These are phyloP conservation scores for Penicillium cinerascens DNA, from an alignment of 495 filamentous ascomycete genomes.

Conservation along the genomic window DNA sequence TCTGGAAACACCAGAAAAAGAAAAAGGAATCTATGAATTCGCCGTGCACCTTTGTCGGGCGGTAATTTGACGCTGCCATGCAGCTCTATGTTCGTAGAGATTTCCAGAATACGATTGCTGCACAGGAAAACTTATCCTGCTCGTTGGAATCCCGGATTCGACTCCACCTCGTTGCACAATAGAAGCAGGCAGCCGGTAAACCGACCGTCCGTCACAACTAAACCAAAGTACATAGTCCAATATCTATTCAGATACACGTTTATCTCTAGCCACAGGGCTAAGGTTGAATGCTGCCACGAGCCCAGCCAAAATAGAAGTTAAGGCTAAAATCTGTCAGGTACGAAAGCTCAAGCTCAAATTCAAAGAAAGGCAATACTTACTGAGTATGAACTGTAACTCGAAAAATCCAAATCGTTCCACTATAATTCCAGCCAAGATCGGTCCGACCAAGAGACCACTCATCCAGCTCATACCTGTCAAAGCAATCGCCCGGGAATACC, in stretches of 20 bases:
- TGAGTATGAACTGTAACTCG: conserved; percentile 28
- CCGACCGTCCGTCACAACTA: no score
- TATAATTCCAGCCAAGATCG: conserved; percentile 32
- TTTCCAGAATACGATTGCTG: no score
- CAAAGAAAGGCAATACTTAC: conserved; percentile 24
- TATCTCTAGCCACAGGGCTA: background rate
- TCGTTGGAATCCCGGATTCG: no score
- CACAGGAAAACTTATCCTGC: no score
- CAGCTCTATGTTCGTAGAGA: no score
- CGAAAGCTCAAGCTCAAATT: background rate
- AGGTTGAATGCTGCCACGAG: background rate
- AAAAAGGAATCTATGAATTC: no score
- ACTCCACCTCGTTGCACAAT: no score
- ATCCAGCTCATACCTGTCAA: conserved; percentile 36
- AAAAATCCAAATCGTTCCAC: conserved; percentile 33
- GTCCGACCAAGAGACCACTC: conserved; percentile 31
- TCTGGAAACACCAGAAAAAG: no score
- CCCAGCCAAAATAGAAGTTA: background rate
- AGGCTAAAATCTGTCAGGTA: background rate
- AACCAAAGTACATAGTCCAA: no score
- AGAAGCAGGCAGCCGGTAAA: no score
- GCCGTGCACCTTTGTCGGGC: no score
- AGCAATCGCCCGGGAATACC: conserved; percentile 36
- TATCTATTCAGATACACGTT: background rate
- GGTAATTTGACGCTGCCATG: no score